Evolutionary conservation across 1,284 basidiomycete genomes (phyloP), one percentile per base, ranked within the genome.

Genomic region (Apiotrichum laibachii): DNA sequence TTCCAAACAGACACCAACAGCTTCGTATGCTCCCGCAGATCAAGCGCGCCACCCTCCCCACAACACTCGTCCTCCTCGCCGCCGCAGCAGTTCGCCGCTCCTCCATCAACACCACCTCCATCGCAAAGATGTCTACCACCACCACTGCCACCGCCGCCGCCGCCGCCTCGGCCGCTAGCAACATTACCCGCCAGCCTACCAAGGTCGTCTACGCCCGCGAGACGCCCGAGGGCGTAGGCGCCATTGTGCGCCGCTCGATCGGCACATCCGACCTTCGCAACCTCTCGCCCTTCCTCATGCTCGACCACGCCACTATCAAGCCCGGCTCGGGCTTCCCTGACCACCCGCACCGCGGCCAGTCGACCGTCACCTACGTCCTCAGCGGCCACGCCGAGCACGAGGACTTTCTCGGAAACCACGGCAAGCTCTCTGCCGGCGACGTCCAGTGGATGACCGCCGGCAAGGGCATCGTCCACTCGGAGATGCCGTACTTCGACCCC

Each of bases 361-460:
- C 72, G 5, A 81, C 82, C 0, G 73, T 83, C 1, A 94, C 92
- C 0, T 95, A 94, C 74, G 88, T 96, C 84, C 81, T 94, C 0
- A 82, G 90, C 75, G 94, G 65, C 19, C 62, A 64, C 57, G 66
- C 72, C 66, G 81, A 84, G 59, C 94, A 98, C 71, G 94, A 98
- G 77, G 95, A 98, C 75, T 95, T 92, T 34, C 86, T 86, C 5
- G 93, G 94, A 2, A 90, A 97, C 77, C 83, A 84, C 56, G 91
- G 92, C 53, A 57, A 58, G 63, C 88, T 97, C 62, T 85, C 85
- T 47, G 79, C 87, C 6, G 93, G 94, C 10, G 92, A 91, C 57
- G 86, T 95, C 3, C 93, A 96, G 72, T 96, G 92, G 90, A 96
- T 96, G 92, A 88, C 86, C 70, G 92, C 92, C 13, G 90, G 89